Conservation (phyloP, 2,329 filamentous ascomycete species). For the Claviceps humidiphila region DNA sequence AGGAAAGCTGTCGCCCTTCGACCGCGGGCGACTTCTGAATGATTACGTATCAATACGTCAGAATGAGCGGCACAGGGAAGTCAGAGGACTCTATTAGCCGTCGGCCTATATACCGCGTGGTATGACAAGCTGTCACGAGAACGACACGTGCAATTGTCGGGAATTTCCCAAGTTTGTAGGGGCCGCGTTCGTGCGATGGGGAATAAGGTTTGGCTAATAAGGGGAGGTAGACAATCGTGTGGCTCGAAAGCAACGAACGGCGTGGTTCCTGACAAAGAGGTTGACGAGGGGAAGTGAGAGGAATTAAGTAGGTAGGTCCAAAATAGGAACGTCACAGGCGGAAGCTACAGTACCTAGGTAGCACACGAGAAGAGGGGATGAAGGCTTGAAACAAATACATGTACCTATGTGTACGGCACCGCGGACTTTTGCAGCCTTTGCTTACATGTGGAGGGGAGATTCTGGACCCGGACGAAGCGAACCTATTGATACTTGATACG, state of each 20-base stretch:
- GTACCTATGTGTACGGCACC: not conserved
- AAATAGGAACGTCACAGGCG: not conserved
- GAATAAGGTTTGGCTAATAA: not conserved
- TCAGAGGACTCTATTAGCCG: not conserved
- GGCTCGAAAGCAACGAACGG: not conserved
- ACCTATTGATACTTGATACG: not conserved
- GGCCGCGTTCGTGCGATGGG: not conserved
- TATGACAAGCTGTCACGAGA: not conserved
- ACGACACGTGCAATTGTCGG: conserved; percentile 1
- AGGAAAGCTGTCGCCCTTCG: not conserved
- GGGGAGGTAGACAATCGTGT: not conserved
- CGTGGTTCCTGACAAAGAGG: not conserved
- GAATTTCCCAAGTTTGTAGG: not conserved
- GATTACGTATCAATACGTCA: not conserved
- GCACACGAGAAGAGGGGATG: not conserved
- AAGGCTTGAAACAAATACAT: not conserved
- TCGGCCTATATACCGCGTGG: not conserved
- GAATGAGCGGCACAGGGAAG: not conserved
- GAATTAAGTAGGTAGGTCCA: not conserved
- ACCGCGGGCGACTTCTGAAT: not conserved
- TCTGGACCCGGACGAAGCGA: too few species aligned
- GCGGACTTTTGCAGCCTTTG: not conserved
- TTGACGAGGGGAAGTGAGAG: not conserved
- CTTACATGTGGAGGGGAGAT: not conserved
- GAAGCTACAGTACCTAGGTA: not conserved